Base-by-base conservation (phyloP, 495 filamentous ascomycete genomes). In the Neurospora sp. region DNA sequence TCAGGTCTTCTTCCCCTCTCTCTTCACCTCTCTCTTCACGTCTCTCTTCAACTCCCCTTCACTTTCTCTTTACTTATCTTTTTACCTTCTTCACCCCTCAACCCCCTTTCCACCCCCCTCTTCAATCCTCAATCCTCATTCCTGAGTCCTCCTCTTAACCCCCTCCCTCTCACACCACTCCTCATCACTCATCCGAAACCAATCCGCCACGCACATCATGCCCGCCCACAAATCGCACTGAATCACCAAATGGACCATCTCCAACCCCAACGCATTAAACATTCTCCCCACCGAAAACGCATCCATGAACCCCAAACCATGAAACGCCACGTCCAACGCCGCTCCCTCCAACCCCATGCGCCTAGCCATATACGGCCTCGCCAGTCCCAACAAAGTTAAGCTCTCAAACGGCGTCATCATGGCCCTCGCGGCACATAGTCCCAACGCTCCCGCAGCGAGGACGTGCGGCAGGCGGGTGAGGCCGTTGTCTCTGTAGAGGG, bases 401-500 rank as follows among this genome's bases (percentile, higher is more conserved):
- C 77, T 71, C 12, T 83, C 81, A 16, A 82, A 40, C 22, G 81
- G 82, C 40, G 78, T 77, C 41, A 81, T 75, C 5, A 83, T 22
- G 22, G 82, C 59, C 40, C 80, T 76, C 6, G 79, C 78, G 9
- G 76, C 72, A 3, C 78, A 74, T 35, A 76, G 72, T 9, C 81
- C 78, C n/a, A 85, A 71, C 12, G 80, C 79, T 40, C 84, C 80
- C 14, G 79, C 77, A 9, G 80, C 83, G 12, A 84, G 72, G 20
- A 78, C 41, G 35, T 80, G 76, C 3, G 83, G 81, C 5, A 84
- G 73, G 10, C 74, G 77, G 6, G 79, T 81, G 20, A 85, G 80
- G 2, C 76, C 72, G 61, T 78, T 83, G 27, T 84, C 81, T 5
- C 81, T 74, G 76, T 84, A 85, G 22, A 70, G 42, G 1, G 82